Percentiles rank a stretch among this genome's conserved stretches.
phyloP scores from a whole-genome alignment of 139 green algal genomes.

The Desmodesmus armatus region DNA sequence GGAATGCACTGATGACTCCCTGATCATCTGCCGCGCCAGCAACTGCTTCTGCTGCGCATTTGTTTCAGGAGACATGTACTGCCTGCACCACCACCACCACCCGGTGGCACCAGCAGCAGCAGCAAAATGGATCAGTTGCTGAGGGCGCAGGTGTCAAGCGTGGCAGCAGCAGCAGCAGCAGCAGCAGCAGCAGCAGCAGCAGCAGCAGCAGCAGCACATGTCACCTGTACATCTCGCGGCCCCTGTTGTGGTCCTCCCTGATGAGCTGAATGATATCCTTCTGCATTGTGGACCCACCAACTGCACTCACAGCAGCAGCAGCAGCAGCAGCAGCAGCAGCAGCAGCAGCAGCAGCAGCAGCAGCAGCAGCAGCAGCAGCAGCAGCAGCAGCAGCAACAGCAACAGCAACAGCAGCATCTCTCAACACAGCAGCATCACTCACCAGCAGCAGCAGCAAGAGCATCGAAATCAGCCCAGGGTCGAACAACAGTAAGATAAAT shows the following conservation, averaged over 20 bases:
- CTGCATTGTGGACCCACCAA: neutral
- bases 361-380: neutral
- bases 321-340: neutral
- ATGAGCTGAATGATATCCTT: slow-evolving; percentile 39
- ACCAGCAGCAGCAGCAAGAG: neutral
- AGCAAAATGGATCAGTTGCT: too few species aligned
- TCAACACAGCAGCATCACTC: neutral
- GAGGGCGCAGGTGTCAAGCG: neutral
- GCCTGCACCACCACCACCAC: too few species aligned
- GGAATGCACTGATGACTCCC: slow-evolving; percentile 23
- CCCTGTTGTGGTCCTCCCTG: slow-evolving; percentile 33
- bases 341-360: neutral
- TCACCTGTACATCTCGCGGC: neutral
- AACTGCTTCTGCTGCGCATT: neutral
- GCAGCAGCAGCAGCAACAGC: neutral
- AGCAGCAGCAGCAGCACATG: neutral
- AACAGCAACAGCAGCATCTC: neutral
- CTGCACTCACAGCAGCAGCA: neutral
- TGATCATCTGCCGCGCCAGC: slow-evolving; percentile 21
- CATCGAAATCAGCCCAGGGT: too few species aligned
- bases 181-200: neutral
- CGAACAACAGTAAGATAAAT: too few species aligned
- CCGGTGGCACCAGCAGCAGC: too few species aligned
- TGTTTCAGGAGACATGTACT: slow-evolving; percentile 37
- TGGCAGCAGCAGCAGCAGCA: neutral